Evolutionary conservation across 441 rosid species (phyloP), one percentile per base, ranked within the genome.

Genomic region (Rhodomyrtus psidioides): DNA sequence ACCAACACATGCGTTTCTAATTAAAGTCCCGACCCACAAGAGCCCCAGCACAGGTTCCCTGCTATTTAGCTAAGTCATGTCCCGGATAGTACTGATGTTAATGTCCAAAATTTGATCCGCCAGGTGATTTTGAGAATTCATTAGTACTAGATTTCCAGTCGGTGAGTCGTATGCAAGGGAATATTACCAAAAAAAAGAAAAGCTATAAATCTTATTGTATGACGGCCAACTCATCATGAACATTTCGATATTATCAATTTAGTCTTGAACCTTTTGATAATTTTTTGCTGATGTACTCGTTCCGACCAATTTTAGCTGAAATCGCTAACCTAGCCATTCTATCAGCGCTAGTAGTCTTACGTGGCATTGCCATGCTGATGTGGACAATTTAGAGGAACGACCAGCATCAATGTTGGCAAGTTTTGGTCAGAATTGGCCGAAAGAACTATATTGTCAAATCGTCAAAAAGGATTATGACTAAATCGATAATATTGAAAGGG

Each of bases 311-410:
- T 53, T 15, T 28, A 23, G 1, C 5, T 4, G 70, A 15, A 62
- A 30, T 19, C 0, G 3, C 0, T 9, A 13, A 30, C 24, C 9
- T 30, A 5, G 4, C 2, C 6, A 7, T 62, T 62, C 7, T 16
- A 1, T 62, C 9, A 30, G 12, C 0, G 0, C 5, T 0, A 0
- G 7, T 17, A 2, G 0, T 30, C 23, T 4, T 30, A 16, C 1
- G 30, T 62, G 7, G 5, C 6, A 17, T 0, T 0, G 16, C 1
- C 5, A 3, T 2, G 6, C 0, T 27, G 6, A 59, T 5, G 7
- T 59, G 10, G 14, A 27, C 16, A 1, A 6, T 59, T 59, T 60
- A 53, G 54, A 14, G 14, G 16, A 14, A 60, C 0, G 0, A 3
- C 4, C 3, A 4, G 9, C 44, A 8, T 30, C 4, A 24, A 62